A percentile compares a stretch with the other conserved stretches of the same genome.
These are phyloP conservation scores for Syzygium aromaticum DNA, from an alignment of 345 rosid genomes.

Conservation along the genomic window DNA sequence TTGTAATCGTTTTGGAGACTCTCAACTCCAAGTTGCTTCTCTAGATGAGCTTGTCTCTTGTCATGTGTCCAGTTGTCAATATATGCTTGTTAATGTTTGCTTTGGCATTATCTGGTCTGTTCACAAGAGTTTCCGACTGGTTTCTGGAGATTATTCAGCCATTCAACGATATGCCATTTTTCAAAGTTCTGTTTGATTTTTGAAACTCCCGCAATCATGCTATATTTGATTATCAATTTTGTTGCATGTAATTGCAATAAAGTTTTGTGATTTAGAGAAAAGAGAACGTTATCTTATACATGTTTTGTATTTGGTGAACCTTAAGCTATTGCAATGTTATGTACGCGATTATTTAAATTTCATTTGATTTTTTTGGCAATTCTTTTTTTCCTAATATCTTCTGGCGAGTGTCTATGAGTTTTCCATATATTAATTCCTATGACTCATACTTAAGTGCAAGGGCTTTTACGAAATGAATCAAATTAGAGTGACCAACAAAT, in stretches of 20 bases:
- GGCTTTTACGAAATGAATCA: too few relatives aligned
- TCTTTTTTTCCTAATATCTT: too few relatives aligned
- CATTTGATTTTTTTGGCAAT: background rate
- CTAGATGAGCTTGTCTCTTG: rapidly evolving
- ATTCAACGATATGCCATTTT: rapidly evolving
- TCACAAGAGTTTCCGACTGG: rapidly evolving
- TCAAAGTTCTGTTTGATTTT: background rate
- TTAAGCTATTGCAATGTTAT: background rate
- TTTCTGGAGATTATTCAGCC: background rate
- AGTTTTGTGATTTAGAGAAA: too few relatives aligned
- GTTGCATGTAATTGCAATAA: background rate
- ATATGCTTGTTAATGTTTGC: background rate
- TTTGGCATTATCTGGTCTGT: background rate
- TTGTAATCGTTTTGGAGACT: background rate
- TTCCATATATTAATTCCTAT: too few relatives aligned
- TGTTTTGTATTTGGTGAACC: background rate
- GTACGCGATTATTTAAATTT: too few relatives aligned
- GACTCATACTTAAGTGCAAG: too few relatives aligned
- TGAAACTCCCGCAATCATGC: background rate
- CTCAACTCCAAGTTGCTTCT: background rate
- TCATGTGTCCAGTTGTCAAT: background rate
- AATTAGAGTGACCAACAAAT: too few relatives aligned
- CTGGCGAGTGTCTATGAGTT: background rate
- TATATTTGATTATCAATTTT: background rate
- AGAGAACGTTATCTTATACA: background rate